Evolutionary conservation across 2,329 filamentous ascomycete species (phyloP), one percentile per base, ranked within the genome.

Genomic region (Geoglossum cookeanum): DNA sequence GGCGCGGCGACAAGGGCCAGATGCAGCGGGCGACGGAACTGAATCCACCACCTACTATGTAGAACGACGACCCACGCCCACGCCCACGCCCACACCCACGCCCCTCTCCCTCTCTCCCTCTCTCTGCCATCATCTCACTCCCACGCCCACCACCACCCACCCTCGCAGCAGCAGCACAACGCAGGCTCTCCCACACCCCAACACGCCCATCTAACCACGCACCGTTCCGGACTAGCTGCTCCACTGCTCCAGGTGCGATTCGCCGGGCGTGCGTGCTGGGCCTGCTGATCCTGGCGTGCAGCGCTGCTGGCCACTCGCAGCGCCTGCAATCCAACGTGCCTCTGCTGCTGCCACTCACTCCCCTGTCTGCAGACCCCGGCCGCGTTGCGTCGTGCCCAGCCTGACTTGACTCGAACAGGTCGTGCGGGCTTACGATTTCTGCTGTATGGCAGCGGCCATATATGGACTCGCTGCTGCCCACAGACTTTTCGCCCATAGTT

Each of bases 401-500:
- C 47, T 32, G n/a, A 30, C 22, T 52, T 42, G 39, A 42, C 39
- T 42, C 39, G 39, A 42, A 42, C 39, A 4, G 39, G 39, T 42
- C 13, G 3, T 42, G 39, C 39, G 39, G 39, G 39, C 29, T 33
- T 52, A 33, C 48, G 48, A 15, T 11, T n/a, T 33, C 15, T 33
- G 4, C 48, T 33, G 48, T 32, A 11, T 15, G 9, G 6, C 27
- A 52, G 11, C 15, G 48, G 32, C 27, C 33, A 52, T 52, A 52
- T 52, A 52, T 52, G 48, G 48, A 32, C 39, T 52, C 32, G 48
- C 29, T 29, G n/a, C 27, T 32, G 27, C 48, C 48, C 48, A 52
- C 48, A 22, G 27, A 32, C 29, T 52, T 52, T 52, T 52, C 48
- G 48, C 48, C 48, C 48, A 32, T 52, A 52, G 48, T 52, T 52